Percentiles rank a stretch among this genome's conserved stretches.
Evolutionary conservation across 768 basidiomycete genomes (phyloP).

Genomic region (Roridomyces roridus): DNA sequence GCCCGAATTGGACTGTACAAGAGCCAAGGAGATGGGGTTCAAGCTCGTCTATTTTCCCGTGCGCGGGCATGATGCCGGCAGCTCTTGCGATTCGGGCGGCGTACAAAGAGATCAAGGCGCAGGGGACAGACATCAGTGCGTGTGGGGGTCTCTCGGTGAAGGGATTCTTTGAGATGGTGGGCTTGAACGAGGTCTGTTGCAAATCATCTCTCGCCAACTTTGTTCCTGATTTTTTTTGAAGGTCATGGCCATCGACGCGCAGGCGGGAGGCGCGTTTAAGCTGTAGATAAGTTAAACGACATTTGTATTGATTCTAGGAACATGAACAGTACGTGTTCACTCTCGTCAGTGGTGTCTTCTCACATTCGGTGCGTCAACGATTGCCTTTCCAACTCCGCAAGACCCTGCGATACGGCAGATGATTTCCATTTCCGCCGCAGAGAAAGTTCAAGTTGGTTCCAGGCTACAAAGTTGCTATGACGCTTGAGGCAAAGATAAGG

Average conservation of each 20-base stretch:
- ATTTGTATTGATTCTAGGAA: too few relatives aligned
- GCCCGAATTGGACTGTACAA: constrained; percentile 46
- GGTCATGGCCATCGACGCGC: constrained; percentile 13
- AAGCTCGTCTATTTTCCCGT: constrained; percentile 49
- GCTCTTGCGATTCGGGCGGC: constrained; percentile 48
- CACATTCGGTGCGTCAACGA: too few relatives aligned
- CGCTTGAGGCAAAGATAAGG: too few relatives aligned
- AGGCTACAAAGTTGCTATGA: too few relatives aligned
- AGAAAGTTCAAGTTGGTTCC: too few relatives aligned
- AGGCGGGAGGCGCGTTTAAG: constrained; percentile 12
- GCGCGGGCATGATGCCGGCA: constrained; percentile 49
- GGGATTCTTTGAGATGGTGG: constrained; percentile 49
- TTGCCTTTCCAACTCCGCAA: too few relatives aligned
- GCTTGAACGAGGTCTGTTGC: constrained; percentile 20
- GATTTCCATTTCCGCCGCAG: too few relatives aligned
- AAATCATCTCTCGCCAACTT: not conserved
- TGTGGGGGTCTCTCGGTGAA: constrained; percentile 42
- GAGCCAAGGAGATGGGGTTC: constrained; percentile 46
- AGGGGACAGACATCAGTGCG: constrained; percentile 44
- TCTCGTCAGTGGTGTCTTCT: too few relatives aligned
- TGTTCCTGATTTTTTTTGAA: not conserved
- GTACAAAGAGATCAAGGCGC: constrained; percentile 46
- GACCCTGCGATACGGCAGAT: too few relatives aligned
- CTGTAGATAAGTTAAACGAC: not conserved
- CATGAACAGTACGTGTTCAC: too few relatives aligned